A percentile compares a stretch with the other conserved stretches of the same genome.
These are phyloP conservation scores for Akanthomyces muscarius DNA, from an alignment of 2,329 filamentous ascomycete genomes.

Conservation along the genomic window DNA sequence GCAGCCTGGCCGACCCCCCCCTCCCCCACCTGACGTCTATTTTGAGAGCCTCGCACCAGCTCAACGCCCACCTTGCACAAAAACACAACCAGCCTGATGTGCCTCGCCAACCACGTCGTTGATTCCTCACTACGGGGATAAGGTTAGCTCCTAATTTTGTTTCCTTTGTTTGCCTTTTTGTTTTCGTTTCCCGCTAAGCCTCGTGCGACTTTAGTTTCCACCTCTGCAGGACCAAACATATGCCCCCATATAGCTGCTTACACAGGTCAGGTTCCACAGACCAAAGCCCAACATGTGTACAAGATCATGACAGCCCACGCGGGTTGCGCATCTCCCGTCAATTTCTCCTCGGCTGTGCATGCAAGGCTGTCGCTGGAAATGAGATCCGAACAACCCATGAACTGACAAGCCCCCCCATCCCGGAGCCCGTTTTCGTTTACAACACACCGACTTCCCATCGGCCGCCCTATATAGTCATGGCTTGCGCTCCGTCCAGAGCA, in stretches of 20 bases:
- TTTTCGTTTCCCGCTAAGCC: constrained; percentile 2
- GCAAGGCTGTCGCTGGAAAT: constrained; percentile 5
- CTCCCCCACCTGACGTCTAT: background rate
- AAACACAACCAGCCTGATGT: background rate
- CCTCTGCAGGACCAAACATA: background rate
- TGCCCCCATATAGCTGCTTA: background rate
- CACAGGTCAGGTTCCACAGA: background rate
- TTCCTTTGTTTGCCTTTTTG: background rate
- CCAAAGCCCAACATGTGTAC: background rate
- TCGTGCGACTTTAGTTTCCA: background rate
- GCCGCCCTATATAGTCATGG: background rate
- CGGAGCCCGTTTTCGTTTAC: background rate
- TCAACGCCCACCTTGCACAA: background rate
- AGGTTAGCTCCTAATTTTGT: background rate
- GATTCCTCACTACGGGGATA: background rate
- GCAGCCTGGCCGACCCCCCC: background rate
- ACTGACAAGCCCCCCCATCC: background rate
- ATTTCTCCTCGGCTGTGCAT: background rate
- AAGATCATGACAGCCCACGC: constrained; percentile 3
- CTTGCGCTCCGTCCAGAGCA: background rate
- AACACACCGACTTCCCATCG: background rate
- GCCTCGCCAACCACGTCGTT: background rate
- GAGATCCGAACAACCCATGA: background rate
- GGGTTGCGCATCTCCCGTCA: background rate
- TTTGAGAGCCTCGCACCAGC: background rate